phyloP scores from a whole-genome alignment of 129 eudicot genomes.

The Calendula officinalis region DNA sequence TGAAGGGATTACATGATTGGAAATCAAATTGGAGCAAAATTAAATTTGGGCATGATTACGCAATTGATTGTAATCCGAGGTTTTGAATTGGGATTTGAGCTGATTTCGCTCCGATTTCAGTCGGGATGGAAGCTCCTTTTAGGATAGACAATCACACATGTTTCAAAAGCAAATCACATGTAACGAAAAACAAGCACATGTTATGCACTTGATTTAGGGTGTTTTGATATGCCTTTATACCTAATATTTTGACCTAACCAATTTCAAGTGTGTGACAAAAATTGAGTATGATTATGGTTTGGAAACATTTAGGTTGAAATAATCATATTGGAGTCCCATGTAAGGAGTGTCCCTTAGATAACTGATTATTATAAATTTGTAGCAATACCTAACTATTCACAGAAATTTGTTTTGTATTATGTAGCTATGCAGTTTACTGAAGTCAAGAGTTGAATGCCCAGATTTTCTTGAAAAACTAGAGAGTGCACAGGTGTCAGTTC shows the following conservation, averaged over 20 bases:
- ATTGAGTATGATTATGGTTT: background rate
- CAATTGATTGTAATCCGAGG: background rate
- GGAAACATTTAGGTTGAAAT: background rate
- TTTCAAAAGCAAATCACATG: conserved; percentile 17
- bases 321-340: background rate
- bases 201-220: conserved; percentile 1
- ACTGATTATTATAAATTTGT: no score
- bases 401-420: background rate
- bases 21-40: conserved; percentile 6
- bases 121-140: conserved; percentile 10
- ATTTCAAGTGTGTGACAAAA: background rate
- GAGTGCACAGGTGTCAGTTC: conserved; percentile 69
- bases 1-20: conserved; percentile 5
- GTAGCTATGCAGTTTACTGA: conserved; percentile 77
- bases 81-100: conserved; percentile 6
- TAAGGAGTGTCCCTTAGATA: no score
- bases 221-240: background rate
- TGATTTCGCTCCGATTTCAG: background rate
- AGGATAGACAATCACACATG: conserved; percentile 16
- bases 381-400: no score
- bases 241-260: background rate
- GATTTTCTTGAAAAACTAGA: conserved; percentile 89
- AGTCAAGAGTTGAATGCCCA: conserved; percentile 77
- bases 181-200: conserved; percentile 5
- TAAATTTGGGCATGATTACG: background rate